These are phyloP conservation scores for Ophiostoma fasciatum DNA, from an alignment of 2,329 filamentous ascomycete species.

Conservation along the genomic window DNA sequence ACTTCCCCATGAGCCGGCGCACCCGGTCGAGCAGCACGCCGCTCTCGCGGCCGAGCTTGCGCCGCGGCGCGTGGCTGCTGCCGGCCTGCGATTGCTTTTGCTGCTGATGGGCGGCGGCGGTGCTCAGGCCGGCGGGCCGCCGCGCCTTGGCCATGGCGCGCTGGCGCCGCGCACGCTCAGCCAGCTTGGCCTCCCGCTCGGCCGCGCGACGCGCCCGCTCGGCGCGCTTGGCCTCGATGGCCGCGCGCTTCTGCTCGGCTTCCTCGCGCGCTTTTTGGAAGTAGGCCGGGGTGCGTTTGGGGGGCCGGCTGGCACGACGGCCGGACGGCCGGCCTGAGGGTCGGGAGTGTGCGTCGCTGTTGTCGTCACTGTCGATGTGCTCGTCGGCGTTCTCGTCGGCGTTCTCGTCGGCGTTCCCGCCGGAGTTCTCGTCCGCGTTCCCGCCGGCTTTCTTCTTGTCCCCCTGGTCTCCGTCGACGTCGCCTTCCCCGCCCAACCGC, in stretches of 20 bases:
- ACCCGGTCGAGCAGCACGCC: constrained; percentile 63
- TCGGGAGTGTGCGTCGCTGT: too few species aligned
- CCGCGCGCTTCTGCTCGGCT: constrained; percentile 33
- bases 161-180: constrained; percentile 8
- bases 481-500: constrained; percentile 20
- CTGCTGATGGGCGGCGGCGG: too few species aligned
- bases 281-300: background rate
- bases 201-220: constrained; percentile 52
- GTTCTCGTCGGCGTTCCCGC: constrained; percentile 13
- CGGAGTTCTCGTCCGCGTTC: background rate
- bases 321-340: too few species aligned
- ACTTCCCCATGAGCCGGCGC: constrained; percentile 48
- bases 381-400: constrained; percentile 14
- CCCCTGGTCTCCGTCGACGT: too few species aligned
- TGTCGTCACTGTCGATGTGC: too few species aligned
- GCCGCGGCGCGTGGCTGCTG: constrained; percentile 25
- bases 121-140: constrained; percentile 33
- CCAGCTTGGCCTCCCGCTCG: constrained; percentile 46
- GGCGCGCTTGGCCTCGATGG: constrained; percentile 34
- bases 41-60: constrained; percentile 72
- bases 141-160: constrained; percentile 60
- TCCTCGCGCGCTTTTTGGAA: constrained; percentile 32
- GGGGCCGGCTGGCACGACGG: too few species aligned
- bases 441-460: too few species aligned
- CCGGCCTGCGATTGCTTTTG: too few species aligned